Conservation (phyloP, 495 filamentous ascomycete genomes). For the Mytilinidion resinicola region DNA sequence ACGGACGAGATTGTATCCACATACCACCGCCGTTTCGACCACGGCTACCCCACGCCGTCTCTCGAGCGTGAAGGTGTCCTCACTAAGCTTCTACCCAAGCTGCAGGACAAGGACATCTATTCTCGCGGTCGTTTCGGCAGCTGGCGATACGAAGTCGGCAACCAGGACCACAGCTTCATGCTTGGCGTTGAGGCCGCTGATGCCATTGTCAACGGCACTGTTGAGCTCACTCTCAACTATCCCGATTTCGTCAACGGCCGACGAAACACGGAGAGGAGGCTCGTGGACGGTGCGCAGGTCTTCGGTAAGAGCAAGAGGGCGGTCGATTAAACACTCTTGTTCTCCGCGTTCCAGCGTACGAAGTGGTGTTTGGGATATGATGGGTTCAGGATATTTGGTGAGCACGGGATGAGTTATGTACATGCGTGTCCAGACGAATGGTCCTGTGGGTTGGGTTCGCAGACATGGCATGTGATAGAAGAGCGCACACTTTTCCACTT, state of each 20-base stretch:
- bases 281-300: conserved; percentile 68
- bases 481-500: no score
- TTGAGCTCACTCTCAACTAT: conserved; percentile 96
- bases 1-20: conserved; percentile 94
- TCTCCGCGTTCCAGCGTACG: neutral
- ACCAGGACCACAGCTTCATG: conserved; percentile 99
- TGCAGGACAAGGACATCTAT: conserved; percentile 86
- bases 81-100: conserved; percentile 83
- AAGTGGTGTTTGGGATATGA: neutral
- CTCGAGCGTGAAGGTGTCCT: conserved; percentile 94
- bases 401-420: no score
- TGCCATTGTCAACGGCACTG: conserved; percentile 87
- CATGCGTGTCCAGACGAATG: no score
- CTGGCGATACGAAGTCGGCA: conserved; percentile 93
- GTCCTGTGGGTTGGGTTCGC: no score
- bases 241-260: conserved; percentile 96
- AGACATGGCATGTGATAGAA: no score
- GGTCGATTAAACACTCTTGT: conserved; percentile 1
- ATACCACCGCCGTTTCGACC: conserved; percentile 97
- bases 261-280: conserved; percentile 78
- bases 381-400: no score
- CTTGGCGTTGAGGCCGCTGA: conserved; percentile 95
- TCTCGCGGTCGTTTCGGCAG: conserved; percentile 95
- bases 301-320: conserved; percentile 41
- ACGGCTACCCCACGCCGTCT: conserved; percentile 93